A percentile compares a stretch with the other conserved stretches of the same genome.
These are phyloP conservation scores for Melastoma candidum DNA, from an alignment of 441 rosid genomes.

Conservation along the genomic window DNA sequence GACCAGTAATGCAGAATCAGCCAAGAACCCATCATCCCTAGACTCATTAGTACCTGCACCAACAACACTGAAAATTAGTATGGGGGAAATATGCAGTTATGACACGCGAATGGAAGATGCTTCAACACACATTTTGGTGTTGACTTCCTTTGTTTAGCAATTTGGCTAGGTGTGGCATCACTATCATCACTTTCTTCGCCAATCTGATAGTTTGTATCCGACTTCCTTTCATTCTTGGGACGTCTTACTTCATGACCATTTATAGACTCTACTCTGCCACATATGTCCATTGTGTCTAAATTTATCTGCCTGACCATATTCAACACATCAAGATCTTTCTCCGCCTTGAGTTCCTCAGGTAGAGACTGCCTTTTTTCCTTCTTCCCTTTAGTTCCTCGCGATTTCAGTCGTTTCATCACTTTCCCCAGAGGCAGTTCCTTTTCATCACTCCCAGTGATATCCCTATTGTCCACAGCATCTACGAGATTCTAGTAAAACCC, in stretches of 20 bases:
- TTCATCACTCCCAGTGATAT: slow-evolving; percentile 62
- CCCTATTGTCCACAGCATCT: slow-evolving; percentile 34
- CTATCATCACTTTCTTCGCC: slow-evolving; percentile 44
- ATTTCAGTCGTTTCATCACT: slow-evolving; percentile 63
- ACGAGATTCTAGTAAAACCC: slow-evolving; percentile 39
- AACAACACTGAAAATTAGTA: slow-evolving; percentile 11
- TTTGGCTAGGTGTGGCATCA: slow-evolving; percentile 41
- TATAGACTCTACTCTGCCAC: slow-evolving; percentile 66
- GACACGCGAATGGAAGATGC: slow-evolving; percentile 26
- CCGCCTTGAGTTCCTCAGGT: slow-evolving; percentile 41
- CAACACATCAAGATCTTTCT: slow-evolving; percentile 74
- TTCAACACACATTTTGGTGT: slow-evolving; percentile 29
- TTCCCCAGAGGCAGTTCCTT: slow-evolving; percentile 77
- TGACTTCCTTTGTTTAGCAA: slow-evolving; percentile 75
- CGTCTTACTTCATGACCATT: slow-evolving; percentile 59
- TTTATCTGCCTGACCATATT: slow-evolving; percentile 93
- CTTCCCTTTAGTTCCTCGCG: slow-evolving; percentile 52
- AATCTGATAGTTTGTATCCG: slow-evolving; percentile 33
- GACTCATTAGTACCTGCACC: slow-evolving; percentile 30
- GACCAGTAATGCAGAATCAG: slow-evolving; percentile 29
- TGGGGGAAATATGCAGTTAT: slow-evolving; percentile 24
- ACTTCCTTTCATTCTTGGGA: slow-evolving; percentile 32
- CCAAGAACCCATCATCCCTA: slow-evolving; percentile 25
- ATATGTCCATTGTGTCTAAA: slow-evolving; percentile 45
- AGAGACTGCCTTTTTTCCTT: slow-evolving; percentile 47